Percentiles rank a stretch among this genome's conserved stretches.
phyloP scores from a whole-genome alignment of 345 rosid species.

The Combretum micranthum region DNA sequence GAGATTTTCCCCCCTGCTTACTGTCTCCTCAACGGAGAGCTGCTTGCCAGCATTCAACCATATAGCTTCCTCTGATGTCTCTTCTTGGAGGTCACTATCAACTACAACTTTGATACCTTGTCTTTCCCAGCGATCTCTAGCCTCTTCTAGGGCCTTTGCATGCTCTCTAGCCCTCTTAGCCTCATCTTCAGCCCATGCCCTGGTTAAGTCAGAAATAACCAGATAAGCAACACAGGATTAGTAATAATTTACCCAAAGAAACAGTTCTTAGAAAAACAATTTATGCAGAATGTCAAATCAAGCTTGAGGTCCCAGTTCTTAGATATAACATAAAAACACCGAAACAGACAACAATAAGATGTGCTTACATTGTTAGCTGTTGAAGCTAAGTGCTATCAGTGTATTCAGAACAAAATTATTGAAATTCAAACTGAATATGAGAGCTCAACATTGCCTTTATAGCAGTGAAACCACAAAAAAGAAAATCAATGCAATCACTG shows the following conservation, averaged over 20 bases:
- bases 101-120: constrained; percentile 78
- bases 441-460: no score
- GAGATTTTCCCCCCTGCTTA: constrained; percentile 44
- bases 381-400: no score
- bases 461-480: no score
- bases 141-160: constrained; percentile 76
- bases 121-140: constrained; percentile 85
- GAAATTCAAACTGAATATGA: no score
- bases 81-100: constrained; percentile 63
- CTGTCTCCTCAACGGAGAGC: constrained; percentile 46
- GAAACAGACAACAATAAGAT: no score
- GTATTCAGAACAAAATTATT: no score
- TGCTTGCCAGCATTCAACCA: constrained; percentile 60
- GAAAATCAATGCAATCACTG: no score
- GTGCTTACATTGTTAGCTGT: no score
- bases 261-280: no score
- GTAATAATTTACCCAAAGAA: no score
- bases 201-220: constrained; percentile 14
- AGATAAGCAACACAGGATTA: neutral
- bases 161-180: constrained; percentile 78
- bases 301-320: neutral
- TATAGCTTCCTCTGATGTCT: constrained; percentile 42
- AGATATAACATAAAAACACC: no score
- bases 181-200: constrained; percentile 97
- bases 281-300: neutral